Percentiles rank a stretch among this genome's conserved stretches.
phyloP scores from a whole-genome alignment of 2,329 filamentous ascomycete species.

The Hymenoscyphus infarciens region DNA sequence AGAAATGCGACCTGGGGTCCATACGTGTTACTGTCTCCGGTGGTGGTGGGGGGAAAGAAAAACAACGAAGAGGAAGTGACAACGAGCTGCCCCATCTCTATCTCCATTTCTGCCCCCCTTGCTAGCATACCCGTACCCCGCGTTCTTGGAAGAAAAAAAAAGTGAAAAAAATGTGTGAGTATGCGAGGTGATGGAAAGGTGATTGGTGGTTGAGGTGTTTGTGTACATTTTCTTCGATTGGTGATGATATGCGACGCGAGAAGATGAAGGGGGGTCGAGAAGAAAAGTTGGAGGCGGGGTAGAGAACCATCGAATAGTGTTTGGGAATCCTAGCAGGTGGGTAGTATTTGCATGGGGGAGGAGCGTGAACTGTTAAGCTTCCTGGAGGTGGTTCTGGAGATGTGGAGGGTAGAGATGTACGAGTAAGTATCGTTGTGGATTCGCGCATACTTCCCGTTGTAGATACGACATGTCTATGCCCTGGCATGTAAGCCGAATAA shows the following conservation, averaged over 20 bases:
- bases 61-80: too few species aligned
- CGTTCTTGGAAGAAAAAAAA: too few species aligned
- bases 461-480: not conserved
- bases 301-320: not conserved
- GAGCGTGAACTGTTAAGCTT: not conserved
- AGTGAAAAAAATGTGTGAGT: too few species aligned
- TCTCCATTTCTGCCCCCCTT: too few species aligned
- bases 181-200: too few species aligned
- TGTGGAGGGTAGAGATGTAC: not conserved
- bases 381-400: not conserved
- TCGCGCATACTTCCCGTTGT: not conserved
- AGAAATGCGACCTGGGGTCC: too few species aligned
- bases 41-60: too few species aligned
- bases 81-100: too few species aligned
- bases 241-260: not conserved
- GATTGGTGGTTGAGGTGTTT: too few species aligned
- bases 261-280: not conserved
- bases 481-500: not conserved
- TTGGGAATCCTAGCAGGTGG: not conserved
- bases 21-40: too few species aligned
- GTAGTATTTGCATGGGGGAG: not conserved
- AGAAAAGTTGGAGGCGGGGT: not conserved
- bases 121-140: too few species aligned
- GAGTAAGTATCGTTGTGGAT: not conserved
- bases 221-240: not conserved